Percentiles rank a stretch among this genome's conserved stretches.
Evolutionary conservation across 148 eudicot species (phyloP).

Genomic region (Vaccinium vitisidaea): DNA sequence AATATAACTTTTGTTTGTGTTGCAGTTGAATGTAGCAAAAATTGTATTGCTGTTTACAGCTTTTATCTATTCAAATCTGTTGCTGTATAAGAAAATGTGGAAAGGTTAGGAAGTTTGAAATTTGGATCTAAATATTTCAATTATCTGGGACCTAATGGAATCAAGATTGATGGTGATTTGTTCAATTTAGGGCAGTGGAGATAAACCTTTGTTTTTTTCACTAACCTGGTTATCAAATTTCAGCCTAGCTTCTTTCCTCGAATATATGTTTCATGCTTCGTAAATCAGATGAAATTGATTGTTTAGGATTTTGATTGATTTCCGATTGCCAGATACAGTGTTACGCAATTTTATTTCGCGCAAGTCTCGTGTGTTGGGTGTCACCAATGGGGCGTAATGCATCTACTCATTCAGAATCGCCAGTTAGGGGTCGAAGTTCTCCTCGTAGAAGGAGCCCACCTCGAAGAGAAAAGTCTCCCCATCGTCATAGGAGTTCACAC

Average conservation of each 20-base stretch:
- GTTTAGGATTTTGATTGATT: neutral
- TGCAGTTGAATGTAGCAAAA: neutral
- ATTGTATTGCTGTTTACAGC: neutral
- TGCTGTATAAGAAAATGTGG: neutral
- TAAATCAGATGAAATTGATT: neutral
- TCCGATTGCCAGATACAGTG: neutral
- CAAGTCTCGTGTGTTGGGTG: constrained; percentile 11
- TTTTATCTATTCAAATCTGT: neutral
- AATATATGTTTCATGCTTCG: neutral
- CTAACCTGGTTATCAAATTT: neutral
- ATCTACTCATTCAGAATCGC: constrained; percentile 51
- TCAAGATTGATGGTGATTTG: neutral
- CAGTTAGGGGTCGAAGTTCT: constrained; percentile 44
- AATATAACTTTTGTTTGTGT: neutral
- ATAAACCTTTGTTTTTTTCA: neutral
- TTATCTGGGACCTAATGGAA: neutral
- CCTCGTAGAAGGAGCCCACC: constrained; percentile 62
- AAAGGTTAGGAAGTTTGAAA: neutral
- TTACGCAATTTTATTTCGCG: neutral
- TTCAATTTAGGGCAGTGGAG: neutral
- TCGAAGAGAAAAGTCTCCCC: constrained; percentile 68
- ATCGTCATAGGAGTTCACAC: constrained; percentile 57
- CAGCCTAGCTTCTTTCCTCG: neutral
- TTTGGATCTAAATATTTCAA: neutral
- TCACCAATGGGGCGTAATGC: constrained; percentile 53